Percentiles rank a stretch among this genome's conserved stretches.
Evolutionary conservation across 2,329 filamentous ascomycete species (phyloP).

Genomic region (Domatiomyces catenatus): DNA sequence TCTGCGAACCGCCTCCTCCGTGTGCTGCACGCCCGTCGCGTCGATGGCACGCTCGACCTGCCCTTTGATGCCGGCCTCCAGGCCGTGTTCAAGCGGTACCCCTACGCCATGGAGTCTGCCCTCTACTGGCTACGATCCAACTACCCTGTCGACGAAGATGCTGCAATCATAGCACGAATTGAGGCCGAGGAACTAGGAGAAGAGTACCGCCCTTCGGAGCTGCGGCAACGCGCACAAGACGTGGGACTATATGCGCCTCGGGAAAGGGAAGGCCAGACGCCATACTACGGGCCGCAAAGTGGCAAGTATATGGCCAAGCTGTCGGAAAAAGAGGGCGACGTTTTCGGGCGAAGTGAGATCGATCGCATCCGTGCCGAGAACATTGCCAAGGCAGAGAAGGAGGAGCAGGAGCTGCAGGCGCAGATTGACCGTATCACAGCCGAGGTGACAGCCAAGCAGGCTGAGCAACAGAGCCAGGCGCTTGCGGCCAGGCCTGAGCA

Average conservation of each 20-base stretch:
- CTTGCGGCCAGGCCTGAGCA: constrained; percentile 13
- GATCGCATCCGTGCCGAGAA: constrained; percentile 26
- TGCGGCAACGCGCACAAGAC: constrained; percentile 23
- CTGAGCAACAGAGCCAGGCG: constrained; percentile 20
- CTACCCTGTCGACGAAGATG: constrained; percentile 33
- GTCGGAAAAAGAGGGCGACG: constrained; percentile 25
- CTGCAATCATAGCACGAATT: constrained; percentile 32
- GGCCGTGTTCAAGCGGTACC: constrained; percentile 16
- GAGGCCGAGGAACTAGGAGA: constrained; percentile 16
- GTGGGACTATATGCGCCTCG: constrained; percentile 28
- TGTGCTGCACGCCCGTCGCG: constrained; percentile 29
- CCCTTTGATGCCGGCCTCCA: constrained; percentile 27
- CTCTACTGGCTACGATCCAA: constrained; percentile 28
- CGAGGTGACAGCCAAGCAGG: constrained; percentile 16
- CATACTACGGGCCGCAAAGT: constrained; percentile 21
- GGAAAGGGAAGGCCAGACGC: background rate
- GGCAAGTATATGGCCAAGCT: constrained; percentile 28
- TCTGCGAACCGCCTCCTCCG: constrained; percentile 18
- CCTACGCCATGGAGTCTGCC: constrained; percentile 21
- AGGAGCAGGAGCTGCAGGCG: constrained; percentile 35
- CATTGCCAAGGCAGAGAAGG: constrained; percentile 24
- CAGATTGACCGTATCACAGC: constrained; percentile 40
- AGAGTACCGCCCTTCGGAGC: constrained; percentile 14
- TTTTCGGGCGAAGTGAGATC: constrained; percentile 29
- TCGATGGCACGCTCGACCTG: constrained; percentile 31